phyloP scores from a whole-genome alignment of 805 yeast species.

The Saccharomycopsis sp. region DNA sequence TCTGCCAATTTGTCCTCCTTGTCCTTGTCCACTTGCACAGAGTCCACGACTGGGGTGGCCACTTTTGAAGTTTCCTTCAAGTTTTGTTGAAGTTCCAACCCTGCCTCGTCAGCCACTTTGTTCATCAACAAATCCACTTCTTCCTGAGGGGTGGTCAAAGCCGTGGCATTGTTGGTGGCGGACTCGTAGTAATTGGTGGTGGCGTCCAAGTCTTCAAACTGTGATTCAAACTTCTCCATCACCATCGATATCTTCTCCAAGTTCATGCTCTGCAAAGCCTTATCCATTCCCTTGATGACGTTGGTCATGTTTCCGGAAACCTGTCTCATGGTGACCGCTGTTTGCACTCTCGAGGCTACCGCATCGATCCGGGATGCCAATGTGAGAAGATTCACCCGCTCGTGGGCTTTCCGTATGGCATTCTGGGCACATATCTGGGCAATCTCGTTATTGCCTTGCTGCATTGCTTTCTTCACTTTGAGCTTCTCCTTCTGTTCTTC shows the following conservation, averaged over 20 bases:
- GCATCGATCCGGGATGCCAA: slow-evolving; percentile 89
- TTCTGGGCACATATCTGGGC: slow-evolving; percentile 93
- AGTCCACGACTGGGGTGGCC: slow-evolving; percentile 34
- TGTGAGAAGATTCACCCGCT: slow-evolving; percentile 69
- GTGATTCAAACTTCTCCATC: slow-evolving; percentile 95
- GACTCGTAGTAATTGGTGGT: slow-evolving; percentile 87
- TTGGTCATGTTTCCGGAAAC: slow-evolving; percentile 91
- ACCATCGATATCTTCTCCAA: slow-evolving; percentile 84
- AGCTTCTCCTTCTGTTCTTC: slow-evolving; percentile 84
- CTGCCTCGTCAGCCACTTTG: slow-evolving; percentile 96
- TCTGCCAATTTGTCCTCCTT: slow-evolving; percentile 85
- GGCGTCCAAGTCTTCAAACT: slow-evolving; percentile 93
- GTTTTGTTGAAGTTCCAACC: slow-evolving; percentile 82
- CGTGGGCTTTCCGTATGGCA: slow-evolving; percentile 87
- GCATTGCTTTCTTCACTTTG: slow-evolving; percentile 81
- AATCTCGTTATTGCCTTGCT: slow-evolving; percentile 81
- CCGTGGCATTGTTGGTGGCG: slow-evolving; percentile 82
- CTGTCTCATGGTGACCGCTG: slow-evolving; percentile 95
- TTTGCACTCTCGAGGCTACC: slow-evolving; percentile 90
- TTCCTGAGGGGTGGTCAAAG: slow-evolving; percentile 86
- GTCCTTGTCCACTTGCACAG: slow-evolving; percentile 44
- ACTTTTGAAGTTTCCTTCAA: slow-evolving; percentile 53
- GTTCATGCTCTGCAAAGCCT: slow-evolving; percentile 92
- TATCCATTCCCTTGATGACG: slow-evolving; percentile 93
- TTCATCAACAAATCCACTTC: slow-evolving; percentile 86